Base-by-base conservation (phyloP, 2,329 filamentous ascomycete genomes). In the Sporothrix globosa region DNA sequence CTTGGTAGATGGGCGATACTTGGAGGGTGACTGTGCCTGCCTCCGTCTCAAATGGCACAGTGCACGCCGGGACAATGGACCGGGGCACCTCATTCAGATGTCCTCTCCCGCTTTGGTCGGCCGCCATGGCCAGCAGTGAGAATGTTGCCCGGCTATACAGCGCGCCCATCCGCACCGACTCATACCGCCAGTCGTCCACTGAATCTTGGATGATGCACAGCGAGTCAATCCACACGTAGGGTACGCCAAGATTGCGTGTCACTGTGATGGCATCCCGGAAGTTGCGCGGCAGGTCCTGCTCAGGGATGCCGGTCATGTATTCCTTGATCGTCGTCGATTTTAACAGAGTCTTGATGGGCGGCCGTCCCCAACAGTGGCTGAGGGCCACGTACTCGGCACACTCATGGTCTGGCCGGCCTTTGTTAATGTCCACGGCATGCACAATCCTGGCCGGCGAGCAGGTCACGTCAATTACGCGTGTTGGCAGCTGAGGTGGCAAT, bases 101-200 rank as follows among this genome's bases (percentile, higher is more conserved):
- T 0, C 65, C 66, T 1, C 3, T 34, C 2, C 5, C 50, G 58
- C 66, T 66, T 1, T 41, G 41, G 3, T 14, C 14, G 2, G 61
- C 60, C 1, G 68, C 60, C 61, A 68, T 68, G 61, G 61, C 67
- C 60, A 69, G 13, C 14, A 75, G 69, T n/a, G 73, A 73, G 6
- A 74, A 27, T 2, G 68, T 68, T 4, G 73, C 71, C 10, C 71
- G 48, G 54, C 70, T 58, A 60, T 75, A 76, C 9, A 75, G 71
- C 56, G 70, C 67, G 30, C 72, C 75, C 77, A 78, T 73, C 0
- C 17, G 19, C 3, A 17, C 30, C 11, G 70, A 53, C 69, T 74
- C 72, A 11, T 11, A 6, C 19, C 53, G 46, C 73, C 72, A 72
- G 66, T 74, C 73, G 3, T 60, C 50, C 1, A 30, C 54, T 14